A percentile compares a stretch with the other conserved stretches of the same genome.
Evolutionary conservation across 495 filamentous ascomycete species (phyloP).

Genomic region (Penicillium desertorum): DNA sequence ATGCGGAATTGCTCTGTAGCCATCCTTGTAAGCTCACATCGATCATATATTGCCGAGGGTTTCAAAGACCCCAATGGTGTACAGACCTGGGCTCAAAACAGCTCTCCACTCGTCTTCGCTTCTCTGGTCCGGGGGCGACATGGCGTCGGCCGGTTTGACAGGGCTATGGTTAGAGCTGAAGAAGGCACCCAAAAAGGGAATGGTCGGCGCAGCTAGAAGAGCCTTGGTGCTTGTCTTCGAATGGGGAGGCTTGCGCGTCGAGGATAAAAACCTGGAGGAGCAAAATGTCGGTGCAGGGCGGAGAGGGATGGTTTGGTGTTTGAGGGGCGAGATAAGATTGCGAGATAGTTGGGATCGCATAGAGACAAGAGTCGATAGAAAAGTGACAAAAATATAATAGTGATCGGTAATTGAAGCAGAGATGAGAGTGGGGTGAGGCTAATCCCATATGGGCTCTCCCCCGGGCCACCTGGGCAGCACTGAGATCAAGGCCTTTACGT

Average conservation of each 20-base stretch:
- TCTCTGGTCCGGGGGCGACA: slow-evolving; percentile 80
- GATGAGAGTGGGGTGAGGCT: slow-evolving; percentile 8
- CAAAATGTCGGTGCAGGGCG: slow-evolving; percentile 33
- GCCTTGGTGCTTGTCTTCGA: slow-evolving; percentile 36
- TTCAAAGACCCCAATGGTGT: neutral
- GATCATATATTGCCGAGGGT: neutral
- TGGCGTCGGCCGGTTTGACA: slow-evolving; percentile 49
- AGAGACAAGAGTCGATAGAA: neutral
- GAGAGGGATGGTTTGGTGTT: slow-evolving; percentile 23
- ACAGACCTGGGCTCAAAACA: slow-evolving; percentile 68
- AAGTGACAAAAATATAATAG: neutral
- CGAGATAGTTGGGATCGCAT: slow-evolving; percentile 45
- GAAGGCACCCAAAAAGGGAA: slow-evolving; percentile 77
- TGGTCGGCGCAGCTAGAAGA: slow-evolving; percentile 61
- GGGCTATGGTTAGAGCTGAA: slow-evolving; percentile 60
- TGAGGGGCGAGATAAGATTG: slow-evolving; percentile 39
- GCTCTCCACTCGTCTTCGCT: slow-evolving; percentile 84
- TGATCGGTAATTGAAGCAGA: neutral
- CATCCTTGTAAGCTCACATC: slow-evolving; percentile 16
- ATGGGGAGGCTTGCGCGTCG: slow-evolving; percentile 30
- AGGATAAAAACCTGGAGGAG: slow-evolving; percentile 24
- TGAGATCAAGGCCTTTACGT: slow-evolving; percentile 21
- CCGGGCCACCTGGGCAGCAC: neutral
- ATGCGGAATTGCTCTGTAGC: slow-evolving; percentile 86
- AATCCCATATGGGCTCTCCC: neutral